These are phyloP conservation scores for Thamnidium elegans DNA, from an alignment of 192 early-diverging fungal species.

Conservation along the genomic window DNA sequence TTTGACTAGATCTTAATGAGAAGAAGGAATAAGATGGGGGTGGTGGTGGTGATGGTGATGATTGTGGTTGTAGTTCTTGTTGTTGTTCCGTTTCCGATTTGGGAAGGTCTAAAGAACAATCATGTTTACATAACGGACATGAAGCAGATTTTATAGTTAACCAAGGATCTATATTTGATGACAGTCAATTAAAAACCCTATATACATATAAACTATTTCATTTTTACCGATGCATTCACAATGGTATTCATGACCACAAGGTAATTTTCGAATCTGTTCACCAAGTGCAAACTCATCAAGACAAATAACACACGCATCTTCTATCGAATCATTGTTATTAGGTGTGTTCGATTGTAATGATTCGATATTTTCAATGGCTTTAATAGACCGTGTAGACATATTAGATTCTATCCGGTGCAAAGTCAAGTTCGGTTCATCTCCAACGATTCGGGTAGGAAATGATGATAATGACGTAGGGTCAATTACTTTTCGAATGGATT, in stretches of 20 bases:
- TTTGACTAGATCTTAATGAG: constrained; percentile 4
- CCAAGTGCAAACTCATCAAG: constrained; percentile 54
- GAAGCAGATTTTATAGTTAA: constrained; percentile 49
- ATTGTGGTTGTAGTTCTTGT: background rate
- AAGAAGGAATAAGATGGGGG: background rate
- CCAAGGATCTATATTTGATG: constrained; percentile 48
- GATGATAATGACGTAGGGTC: constrained; percentile 17
- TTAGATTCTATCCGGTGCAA: constrained; percentile 20
- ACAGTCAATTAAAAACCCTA: background rate
- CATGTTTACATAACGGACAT: constrained; percentile 54
- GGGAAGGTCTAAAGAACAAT: constrained; percentile 36
- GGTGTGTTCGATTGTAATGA: background rate
- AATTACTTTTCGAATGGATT: constrained; percentile 18
- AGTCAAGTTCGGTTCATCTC: constrained; percentile 5
- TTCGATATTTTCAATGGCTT: constrained; percentile 34
- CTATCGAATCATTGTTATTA: background rate
- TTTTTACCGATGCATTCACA: constrained; percentile 55
- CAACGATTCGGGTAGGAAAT: constrained; percentile 45
- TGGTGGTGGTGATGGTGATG: background rate
- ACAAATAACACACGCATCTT: constrained; percentile 51
- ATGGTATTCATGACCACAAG: constrained; percentile 58
- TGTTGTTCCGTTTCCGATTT: background rate
- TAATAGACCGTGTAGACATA: constrained; percentile 26
- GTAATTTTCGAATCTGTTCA: constrained; percentile 48
- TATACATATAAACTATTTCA: background rate